phyloP scores from a whole-genome alignment of 73 alveolate species.

The Breviolum minutum region DNA sequence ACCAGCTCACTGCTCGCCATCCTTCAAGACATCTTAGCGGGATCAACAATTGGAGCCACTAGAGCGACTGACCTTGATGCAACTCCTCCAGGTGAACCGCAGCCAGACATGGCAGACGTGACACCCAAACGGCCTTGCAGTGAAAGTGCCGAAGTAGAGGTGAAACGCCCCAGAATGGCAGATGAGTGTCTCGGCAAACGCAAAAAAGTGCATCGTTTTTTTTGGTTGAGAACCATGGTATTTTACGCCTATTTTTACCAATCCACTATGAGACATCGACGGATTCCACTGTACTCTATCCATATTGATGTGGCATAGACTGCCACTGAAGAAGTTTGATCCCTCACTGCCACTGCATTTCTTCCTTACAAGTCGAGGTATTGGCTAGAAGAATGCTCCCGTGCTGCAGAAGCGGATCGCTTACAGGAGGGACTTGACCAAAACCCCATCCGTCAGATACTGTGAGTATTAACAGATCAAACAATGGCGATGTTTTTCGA shows the following conservation, averaged over 20 bases:
- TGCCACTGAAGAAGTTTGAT: neutral
- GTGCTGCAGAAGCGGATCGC: conserved; percentile 27
- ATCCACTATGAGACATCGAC: too few species aligned
- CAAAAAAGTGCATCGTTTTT: neutral
- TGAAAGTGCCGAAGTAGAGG: neutral
- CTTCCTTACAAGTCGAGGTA: neutral
- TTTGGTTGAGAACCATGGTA: neutral
- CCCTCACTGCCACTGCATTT: neutral
- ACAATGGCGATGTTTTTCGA: neutral
- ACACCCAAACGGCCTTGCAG: neutral
- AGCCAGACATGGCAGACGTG: neutral
- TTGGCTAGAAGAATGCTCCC: conserved; percentile 55
- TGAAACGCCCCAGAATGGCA: conserved; percentile 12
- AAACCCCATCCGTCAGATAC: too few species aligned
- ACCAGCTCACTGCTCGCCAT: conserved; percentile 1
- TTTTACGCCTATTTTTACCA: too few species aligned
- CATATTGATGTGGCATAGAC: too few species aligned
- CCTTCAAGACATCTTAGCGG: neutral
- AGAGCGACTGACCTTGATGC: too few species aligned
- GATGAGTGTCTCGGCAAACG: neutral
- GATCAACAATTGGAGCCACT: too few species aligned
- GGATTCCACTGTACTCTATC: too few species aligned
- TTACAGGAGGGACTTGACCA: too few species aligned
- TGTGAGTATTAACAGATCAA: neutral
- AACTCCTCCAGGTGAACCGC: too few species aligned